Evolutionary conservation across 75 land plant genomes (phyloP), one percentile per base, ranked within the genome.

Genomic region (Larix kaempferi): DNA sequence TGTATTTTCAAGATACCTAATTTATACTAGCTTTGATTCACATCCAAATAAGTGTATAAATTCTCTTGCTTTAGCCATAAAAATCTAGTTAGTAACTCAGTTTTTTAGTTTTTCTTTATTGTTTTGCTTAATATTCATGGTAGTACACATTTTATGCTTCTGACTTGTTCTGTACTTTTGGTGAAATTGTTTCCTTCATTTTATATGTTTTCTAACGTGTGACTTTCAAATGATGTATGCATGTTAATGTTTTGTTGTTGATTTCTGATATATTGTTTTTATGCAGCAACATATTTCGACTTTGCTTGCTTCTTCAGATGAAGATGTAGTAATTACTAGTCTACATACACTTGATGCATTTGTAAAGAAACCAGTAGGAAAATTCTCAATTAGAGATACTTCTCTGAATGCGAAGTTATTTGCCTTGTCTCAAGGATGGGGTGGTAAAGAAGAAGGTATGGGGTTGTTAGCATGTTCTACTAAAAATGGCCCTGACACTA

Each of bases 371-470:
- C 82, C 90, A 12, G 86, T 83, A 54, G 94, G 93, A 39, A 89
- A 87, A 35, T 84, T 89, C 65, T 76, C 88, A 17, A 83, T 89
- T 61, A 80, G 93, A 76, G 92, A 92, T 80, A 57, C 87, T 61
- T 77, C 91, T 54, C 63, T 96, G 37, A 94, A 79, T 81, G 89
- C 91, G 55, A 88, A 88, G 72, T 79, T 96, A 35, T 92, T 92
- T 84, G 82, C 97, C 54, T 85, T 96, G 72, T 88, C 99, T 29
- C 99, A 94, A 89, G 99, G 99, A 35, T 96, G 99, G 99, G 99
- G 99, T 8, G 90, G 93, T 65, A 96, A 96, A 77, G 98, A 94
- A 80, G 98, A 94, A 80, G 99, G 99, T 21, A 87, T 96, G 71
- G 99, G 99, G 58, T 77, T 96, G 22, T 58, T 90, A 80, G 87